Percentiles rank a stretch among this genome's conserved stretches.
These are phyloP conservation scores for Aureobasidium sp. DNA, from an alignment of 2,329 filamentous ascomycete genomes.

Conservation along the genomic window DNA sequence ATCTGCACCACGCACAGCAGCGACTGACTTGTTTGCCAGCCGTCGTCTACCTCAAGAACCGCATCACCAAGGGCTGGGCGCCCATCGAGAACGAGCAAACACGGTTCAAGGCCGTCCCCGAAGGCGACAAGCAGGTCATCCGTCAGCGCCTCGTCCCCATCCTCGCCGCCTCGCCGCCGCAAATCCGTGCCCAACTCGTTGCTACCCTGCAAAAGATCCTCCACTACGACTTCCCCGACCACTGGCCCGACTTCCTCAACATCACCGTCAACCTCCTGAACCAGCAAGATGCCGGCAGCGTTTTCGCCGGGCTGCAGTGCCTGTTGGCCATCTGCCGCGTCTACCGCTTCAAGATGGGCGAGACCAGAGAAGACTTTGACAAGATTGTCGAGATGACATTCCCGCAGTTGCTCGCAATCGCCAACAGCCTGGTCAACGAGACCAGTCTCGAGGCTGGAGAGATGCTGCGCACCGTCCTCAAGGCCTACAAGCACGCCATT, in stretches of 20 bases:
- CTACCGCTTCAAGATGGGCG: conserved; percentile 86
- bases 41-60: conserved; percentile 96
- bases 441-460: conserved; percentile 90
- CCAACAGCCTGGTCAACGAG: conserved; percentile 80
- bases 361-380: conserved; percentile 78
- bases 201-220: conserved; percentile 93
- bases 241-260: conserved; percentile 91
- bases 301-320: conserved; percentile 90
- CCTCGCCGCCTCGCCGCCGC: conserved; percentile 64
- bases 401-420: conserved; percentile 76
- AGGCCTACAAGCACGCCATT: conserved; percentile 96
- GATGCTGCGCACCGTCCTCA: conserved; percentile 90
- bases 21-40: conserved; percentile 44
- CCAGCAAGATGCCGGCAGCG: conserved; percentile 74
- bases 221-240: conserved; percentile 86
- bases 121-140: conserved; percentile 81
- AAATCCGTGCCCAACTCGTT: conserved; percentile 85
- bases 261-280: conserved; percentile 83
- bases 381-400: conserved; percentile 89
- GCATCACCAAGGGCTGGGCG: conserved; percentile 86
- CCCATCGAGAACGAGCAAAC: conserved; percentile 53
- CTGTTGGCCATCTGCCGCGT: conserved; percentile 89
- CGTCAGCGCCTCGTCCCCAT: conserved; percentile 82
- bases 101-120: conserved; percentile 62
- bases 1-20: neutral